phyloP scores from a whole-genome alignment of 768 basidiomycete genomes.

The Scleroderma bovista region DNA sequence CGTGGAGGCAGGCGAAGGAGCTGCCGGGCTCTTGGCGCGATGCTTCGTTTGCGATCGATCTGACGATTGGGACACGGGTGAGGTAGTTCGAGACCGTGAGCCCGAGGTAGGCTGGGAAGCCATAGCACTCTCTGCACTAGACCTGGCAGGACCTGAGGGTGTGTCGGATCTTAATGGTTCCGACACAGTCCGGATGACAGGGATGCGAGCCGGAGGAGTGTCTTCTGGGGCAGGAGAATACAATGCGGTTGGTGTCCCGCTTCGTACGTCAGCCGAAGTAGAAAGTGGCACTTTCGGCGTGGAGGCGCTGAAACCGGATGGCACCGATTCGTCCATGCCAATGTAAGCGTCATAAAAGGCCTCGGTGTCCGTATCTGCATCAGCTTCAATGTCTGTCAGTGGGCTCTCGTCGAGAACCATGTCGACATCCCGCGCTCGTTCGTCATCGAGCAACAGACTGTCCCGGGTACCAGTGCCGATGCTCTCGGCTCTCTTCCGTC shows the following conservation, averaged over 20 bases:
- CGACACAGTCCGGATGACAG: constrained; percentile 36
- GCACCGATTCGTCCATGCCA: constrained; percentile 10
- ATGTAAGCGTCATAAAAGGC: constrained; percentile 37
- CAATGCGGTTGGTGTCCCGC: constrained; percentile 38
- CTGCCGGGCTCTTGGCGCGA: constrained; percentile 43
- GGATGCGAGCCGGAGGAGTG: constrained; percentile 38
- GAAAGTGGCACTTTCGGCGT: constrained; percentile 14
- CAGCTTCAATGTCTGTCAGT: constrained; percentile 67
- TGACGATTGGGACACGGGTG: constrained; percentile 24
- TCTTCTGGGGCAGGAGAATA: constrained; percentile 30
- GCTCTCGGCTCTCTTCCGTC: constrained; percentile 63
- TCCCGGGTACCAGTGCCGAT: constrained; percentile 50
- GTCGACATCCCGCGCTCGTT: constrained; percentile 37
- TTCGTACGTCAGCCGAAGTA: constrained; percentile 28
- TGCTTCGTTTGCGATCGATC: constrained; percentile 37
- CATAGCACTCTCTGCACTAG: constrained; percentile 37
- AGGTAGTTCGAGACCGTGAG: constrained; percentile 20
- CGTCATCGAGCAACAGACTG: constrained; percentile 67
- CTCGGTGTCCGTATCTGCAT: constrained; percentile 33
- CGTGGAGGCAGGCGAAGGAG: constrained; percentile 32
- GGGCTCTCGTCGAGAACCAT: constrained; percentile 74
- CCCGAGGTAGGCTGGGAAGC: constrained; percentile 31
- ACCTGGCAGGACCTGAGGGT: constrained; percentile 34
- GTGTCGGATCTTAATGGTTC: constrained; percentile 42
- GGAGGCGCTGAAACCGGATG: constrained; percentile 14